Evolutionary conservation across 129 eudicot genomes (phyloP).

Genomic region (Scalesia atractyloides): DNA sequence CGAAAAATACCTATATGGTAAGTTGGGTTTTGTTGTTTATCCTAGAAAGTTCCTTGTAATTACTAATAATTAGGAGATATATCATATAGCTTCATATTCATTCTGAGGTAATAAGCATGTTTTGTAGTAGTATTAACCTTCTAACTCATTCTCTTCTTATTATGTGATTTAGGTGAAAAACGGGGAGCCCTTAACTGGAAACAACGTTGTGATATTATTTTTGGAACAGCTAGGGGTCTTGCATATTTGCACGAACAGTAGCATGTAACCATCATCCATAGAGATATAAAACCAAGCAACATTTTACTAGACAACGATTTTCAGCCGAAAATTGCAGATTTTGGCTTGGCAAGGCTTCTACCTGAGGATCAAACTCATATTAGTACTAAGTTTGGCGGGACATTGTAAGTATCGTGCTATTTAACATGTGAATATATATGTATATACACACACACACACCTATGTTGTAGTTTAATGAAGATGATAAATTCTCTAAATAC

Average conservation of each 20-base stretch:
- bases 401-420: slow-evolving; percentile 53
- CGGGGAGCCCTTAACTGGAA: slow-evolving; percentile 57
- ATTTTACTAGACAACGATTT: slow-evolving; percentile 67
- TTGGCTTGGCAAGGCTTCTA: slow-evolving; percentile 70
- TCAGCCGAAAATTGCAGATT: slow-evolving; percentile 76
- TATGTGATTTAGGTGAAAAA: slow-evolving; percentile 52
- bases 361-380: slow-evolving; percentile 69
- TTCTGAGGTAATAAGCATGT: background rate
- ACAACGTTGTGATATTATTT: slow-evolving; percentile 58
- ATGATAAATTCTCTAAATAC: background rate
- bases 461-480: background rate
- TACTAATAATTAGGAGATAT: background rate
- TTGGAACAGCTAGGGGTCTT: slow-evolving; percentile 70
- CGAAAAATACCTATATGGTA: slow-evolving; percentile 65
- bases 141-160: background rate
- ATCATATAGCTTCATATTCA: background rate
- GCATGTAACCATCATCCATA: slow-evolving; percentile 70
- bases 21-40: background rate
- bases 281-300: slow-evolving; percentile 79
- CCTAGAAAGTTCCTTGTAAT: background rate
- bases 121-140: background rate
- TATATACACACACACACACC: background rate
- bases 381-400: slow-evolving; percentile 71
- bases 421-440: background rate
- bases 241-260: slow-evolving; percentile 73